Evolutionary conservation across 1,139 yeast genomes (phyloP).

Genomic region (Debaryomycetaceae sp.): DNA sequence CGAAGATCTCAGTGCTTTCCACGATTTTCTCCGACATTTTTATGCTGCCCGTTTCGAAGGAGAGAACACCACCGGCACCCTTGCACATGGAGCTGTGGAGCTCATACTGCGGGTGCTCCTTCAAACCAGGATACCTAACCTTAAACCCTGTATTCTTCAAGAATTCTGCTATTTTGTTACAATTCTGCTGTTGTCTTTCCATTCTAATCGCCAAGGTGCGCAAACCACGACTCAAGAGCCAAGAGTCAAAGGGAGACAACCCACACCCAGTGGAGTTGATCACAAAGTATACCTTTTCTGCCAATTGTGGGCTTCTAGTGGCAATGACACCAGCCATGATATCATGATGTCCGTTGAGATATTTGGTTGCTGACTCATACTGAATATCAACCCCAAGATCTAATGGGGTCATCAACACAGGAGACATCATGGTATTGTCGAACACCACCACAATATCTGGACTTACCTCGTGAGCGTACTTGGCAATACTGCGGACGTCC

Average conservation of each 20-base stretch:
- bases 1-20: slow-evolving; percentile 71
- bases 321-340: slow-evolving; percentile 93
- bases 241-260: slow-evolving; percentile 83
- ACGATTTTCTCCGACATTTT: slow-evolving; percentile 69
- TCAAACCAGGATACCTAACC: slow-evolving; percentile 83
- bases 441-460: slow-evolving; percentile 77
- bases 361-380: slow-evolving; percentile 90
- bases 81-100: slow-evolving; percentile 73
- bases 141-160: slow-evolving; percentile 58
- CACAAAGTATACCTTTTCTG: slow-evolving; percentile 68
- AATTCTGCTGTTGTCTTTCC: slow-evolving; percentile 83
- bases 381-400: slow-evolving; percentile 87
- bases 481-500: slow-evolving; percentile 66
- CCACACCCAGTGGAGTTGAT: slow-evolving; percentile 92
- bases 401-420: slow-evolving; percentile 78
- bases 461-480: slow-evolving; percentile 61
- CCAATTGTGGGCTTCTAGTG: slow-evolving; percentile 58
- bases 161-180: slow-evolving; percentile 70
- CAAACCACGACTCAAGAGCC: slow-evolving; percentile 84
- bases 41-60: slow-evolving; percentile 81
- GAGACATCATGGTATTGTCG: slow-evolving; percentile 96
- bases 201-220: slow-evolving; percentile 81
- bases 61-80: slow-evolving; percentile 87
- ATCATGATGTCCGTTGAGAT: slow-evolving; percentile 91
- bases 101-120: slow-evolving; percentile 76